These are phyloP conservation scores for Aspergillus viridinutans DNA, from an alignment of 2,329 filamentous ascomycete species.

Conservation along the genomic window DNA sequence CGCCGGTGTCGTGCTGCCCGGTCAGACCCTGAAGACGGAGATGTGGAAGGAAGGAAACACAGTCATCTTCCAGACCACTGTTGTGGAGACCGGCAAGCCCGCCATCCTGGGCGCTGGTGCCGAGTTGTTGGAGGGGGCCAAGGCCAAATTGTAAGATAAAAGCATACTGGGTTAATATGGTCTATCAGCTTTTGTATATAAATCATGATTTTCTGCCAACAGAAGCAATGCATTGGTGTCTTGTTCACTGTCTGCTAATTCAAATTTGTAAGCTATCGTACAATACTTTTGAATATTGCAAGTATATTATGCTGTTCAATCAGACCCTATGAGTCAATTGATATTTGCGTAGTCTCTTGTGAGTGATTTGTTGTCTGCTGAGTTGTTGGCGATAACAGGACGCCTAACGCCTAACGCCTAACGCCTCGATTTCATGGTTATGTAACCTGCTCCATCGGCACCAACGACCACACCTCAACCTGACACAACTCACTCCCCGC, in stretches of 20 bases:
- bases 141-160: slow-evolving; percentile 48
- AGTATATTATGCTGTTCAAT: not conserved
- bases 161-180: not conserved
- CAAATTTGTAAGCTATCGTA: not conserved
- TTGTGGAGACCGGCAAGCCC: slow-evolving; percentile 89
- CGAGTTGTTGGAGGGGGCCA: slow-evolving; percentile 59
- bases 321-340: not conserved
- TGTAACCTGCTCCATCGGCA: not conserved
- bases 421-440: not conserved
- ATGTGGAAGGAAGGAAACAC: slow-evolving; percentile 86
- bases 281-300: too few species aligned
- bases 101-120: slow-evolving; percentile 77
- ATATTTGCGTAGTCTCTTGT: not conserved
- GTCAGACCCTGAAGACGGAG: slow-evolving; percentile 86
- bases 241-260: not conserved
- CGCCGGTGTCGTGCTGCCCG: slow-evolving; percentile 77
- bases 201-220: slow-evolving; percentile 5
- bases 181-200: slow-evolving; percentile 17
- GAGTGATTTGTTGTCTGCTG: too few species aligned
- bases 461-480: not conserved
- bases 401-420: not conserved
- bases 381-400: not conserved
- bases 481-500: not conserved
- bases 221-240: not conserved
- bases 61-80: slow-evolving; percentile 79